Percentiles rank a stretch among this genome's conserved stretches.
Conservation (phyloP, 2,329 filamentous ascomycete genomes). For the Epicoccum sorghinum region DNA sequence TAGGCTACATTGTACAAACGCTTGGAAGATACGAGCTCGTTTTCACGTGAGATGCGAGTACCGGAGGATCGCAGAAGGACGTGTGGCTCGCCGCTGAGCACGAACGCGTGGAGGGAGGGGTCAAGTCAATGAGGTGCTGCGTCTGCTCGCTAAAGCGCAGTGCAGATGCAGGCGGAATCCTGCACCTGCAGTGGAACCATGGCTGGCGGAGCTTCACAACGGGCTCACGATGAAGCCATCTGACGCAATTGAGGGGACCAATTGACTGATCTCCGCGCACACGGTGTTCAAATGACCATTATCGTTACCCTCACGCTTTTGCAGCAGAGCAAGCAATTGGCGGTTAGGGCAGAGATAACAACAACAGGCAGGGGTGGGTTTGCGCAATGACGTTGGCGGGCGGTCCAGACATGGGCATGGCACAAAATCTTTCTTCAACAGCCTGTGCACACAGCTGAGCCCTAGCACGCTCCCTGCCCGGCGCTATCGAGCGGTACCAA, state of each 20-base stretch:
- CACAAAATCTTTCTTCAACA: conserved; percentile 18
- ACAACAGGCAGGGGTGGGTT: neutral
- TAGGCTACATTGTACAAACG: neutral
- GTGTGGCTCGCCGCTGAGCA: conserved; percentile 1
- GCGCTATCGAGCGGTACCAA: conserved; percentile 10
- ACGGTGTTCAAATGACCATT: neutral
- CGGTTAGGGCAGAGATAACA: neutral
- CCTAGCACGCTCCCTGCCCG: conserved; percentile 14
- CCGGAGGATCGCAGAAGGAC: neutral
- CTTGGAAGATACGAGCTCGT: neutral
- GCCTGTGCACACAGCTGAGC: conserved; percentile 14
- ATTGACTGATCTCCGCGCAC: neutral
- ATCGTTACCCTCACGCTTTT: neutral
- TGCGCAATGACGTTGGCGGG: conserved; percentile 13
- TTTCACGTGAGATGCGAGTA: conserved; percentile 3
- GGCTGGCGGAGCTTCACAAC: neutral
- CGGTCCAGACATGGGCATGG: neutral
- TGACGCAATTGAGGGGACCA: conserved; percentile 3
- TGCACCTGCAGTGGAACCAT: neutral
- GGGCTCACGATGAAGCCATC: conserved; percentile 5
- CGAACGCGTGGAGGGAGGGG: conserved; percentile 16
- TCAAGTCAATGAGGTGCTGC: conserved; percentile 1
- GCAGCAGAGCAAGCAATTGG: neutral
- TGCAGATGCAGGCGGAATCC: neutral
- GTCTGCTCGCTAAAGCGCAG: conserved; percentile 2